A percentile compares a stretch with the other conserved stretches of the same genome.
Conservation (phyloP, 2,329 filamentous ascomycete species). For the Mycosphaerella arachidis region DNA sequence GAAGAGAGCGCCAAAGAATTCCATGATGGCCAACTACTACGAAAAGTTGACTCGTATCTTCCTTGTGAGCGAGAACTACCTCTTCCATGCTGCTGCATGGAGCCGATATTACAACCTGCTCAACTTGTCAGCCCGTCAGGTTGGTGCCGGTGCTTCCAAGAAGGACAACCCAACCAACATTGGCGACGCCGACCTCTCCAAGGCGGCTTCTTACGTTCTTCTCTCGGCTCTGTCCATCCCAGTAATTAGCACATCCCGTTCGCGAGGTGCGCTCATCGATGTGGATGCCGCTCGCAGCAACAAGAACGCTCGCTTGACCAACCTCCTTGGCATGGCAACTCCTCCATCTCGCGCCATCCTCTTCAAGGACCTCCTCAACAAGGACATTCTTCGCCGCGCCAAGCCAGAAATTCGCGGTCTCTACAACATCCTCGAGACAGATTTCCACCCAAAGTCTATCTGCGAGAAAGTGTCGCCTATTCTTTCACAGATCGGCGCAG, state of each 20-base stretch:
- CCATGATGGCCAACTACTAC: constrained; percentile 99
- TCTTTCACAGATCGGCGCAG: constrained; percentile 83
- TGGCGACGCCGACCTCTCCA: constrained; percentile 84
- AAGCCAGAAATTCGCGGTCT: constrained; percentile 92
- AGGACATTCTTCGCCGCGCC: constrained; percentile 87
- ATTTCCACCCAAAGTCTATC: constrained; percentile 97
- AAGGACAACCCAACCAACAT: constrained; percentile 82
- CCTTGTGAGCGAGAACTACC: constrained; percentile 97
- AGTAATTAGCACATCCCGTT: constrained; percentile 96
- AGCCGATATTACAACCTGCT: constrained; percentile 96
- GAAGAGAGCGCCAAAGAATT: constrained; percentile 96
- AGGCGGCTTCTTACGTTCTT: constrained; percentile 91
- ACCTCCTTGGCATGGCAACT: constrained; percentile 87
- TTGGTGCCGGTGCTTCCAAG: constrained; percentile 82
- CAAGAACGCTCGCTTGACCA: constrained; percentile 96
- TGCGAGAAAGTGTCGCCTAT: constrained; percentile 99
- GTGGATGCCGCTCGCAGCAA: constrained; percentile 97
- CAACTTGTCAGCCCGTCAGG: constrained; percentile 77
- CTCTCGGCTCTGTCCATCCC: constrained; percentile 95
- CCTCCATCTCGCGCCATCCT: constrained; percentile 83
- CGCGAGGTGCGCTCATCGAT: constrained; percentile 90
- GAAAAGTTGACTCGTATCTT: constrained; percentile 99
- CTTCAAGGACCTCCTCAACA: constrained; percentile 94
- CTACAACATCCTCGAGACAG: constrained; percentile 97
- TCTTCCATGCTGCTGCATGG: constrained; percentile 98